Percentiles rank a stretch among this genome's conserved stretches.
Conservation (phyloP, 1,284 basidiomycete genomes). For the Malassezia dermatis region DNA sequence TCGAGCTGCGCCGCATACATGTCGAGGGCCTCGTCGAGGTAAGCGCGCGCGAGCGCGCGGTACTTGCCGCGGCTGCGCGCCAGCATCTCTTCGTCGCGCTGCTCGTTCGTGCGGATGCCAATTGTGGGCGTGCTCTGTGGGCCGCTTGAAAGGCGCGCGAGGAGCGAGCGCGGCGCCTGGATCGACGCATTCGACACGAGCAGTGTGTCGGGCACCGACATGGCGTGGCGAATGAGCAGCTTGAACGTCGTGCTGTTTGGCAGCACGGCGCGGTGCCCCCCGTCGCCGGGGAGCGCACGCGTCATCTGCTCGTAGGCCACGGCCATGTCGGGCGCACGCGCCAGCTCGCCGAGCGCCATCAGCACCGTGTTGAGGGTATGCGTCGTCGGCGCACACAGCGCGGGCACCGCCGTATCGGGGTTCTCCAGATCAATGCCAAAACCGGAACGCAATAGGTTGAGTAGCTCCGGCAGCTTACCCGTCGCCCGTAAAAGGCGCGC, state of each 20-base stretch:
- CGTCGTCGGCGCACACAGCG: constrained; percentile 18
- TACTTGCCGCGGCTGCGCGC: constrained; percentile 22
- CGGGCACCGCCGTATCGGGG: constrained; percentile 19
- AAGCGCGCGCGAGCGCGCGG: constrained; percentile 12
- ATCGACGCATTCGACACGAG: constrained; percentile 23
- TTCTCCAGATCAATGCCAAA: constrained; percentile 36
- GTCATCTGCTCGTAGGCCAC: constrained; percentile 37
- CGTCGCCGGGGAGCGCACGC: constrained; percentile 21
- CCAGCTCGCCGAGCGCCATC: constrained; percentile 44
- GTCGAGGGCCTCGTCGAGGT: constrained; percentile 14
- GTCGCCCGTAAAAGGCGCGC: constrained; percentile 32
- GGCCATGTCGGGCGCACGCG: constrained; percentile 37
- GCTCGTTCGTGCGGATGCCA: constrained; percentile 21
- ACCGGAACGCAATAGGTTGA: constrained; percentile 26
- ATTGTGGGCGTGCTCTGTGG: constrained; percentile 1
- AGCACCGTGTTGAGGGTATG: constrained; percentile 43
- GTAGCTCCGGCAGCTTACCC: constrained; percentile 33
- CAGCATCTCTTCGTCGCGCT: constrained; percentile 21
- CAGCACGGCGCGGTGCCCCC: background rate
- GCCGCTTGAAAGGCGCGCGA: background rate
- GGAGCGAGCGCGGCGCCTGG: constrained; percentile 1
- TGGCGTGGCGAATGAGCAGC: constrained; percentile 28
- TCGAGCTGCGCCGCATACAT: constrained; percentile 6
- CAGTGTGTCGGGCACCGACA: constrained; percentile 27
- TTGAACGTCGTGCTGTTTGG: constrained; percentile 38